phyloP scores from a whole-genome alignment of 805 yeast genomes.

The Lachancea waltii region DNA sequence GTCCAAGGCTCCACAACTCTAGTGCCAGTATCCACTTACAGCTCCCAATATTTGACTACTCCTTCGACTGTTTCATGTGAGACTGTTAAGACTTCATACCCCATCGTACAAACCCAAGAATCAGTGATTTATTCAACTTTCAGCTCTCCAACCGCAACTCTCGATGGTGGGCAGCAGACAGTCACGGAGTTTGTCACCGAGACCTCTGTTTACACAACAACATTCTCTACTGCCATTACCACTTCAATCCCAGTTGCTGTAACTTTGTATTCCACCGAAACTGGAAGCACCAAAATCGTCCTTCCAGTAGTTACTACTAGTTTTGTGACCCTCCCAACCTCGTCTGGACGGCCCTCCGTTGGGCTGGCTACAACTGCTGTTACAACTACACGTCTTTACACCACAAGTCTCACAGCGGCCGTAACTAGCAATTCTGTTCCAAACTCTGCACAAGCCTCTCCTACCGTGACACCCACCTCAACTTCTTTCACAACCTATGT shows the following conservation, averaged over 20 bases:
- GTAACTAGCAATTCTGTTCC: conserved; percentile 1
- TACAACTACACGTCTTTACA: conserved; percentile 1
- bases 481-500: conserved; percentile 4
- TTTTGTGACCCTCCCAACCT: conserved; percentile 3
- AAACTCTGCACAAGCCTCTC: neutral
- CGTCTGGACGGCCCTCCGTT: conserved; percentile 1
- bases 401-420: conserved; percentile 5
- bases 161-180: neutral
- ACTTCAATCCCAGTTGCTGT: neutral
- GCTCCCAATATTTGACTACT: conserved; percentile 4
- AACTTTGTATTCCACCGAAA: conserved; percentile 1
- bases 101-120: neutral
- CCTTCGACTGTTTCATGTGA: conserved; percentile 2
- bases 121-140: conserved; percentile 2
- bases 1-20: neutral
- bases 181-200: conserved; percentile 3
- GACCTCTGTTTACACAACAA: conserved; percentile 1
- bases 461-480: neutral
- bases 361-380: conserved; percentile 3
- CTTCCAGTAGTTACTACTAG: conserved; percentile 3
- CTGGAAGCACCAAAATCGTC: conserved; percentile 2
- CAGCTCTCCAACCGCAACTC: conserved; percentile 3
- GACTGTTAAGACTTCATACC: conserved; percentile 4
- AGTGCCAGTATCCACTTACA: neutral
- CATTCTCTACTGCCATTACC: conserved; percentile 1